phyloP scores from a whole-genome alignment of 306 rosid genomes.

The Cajanus cajan region DNA sequence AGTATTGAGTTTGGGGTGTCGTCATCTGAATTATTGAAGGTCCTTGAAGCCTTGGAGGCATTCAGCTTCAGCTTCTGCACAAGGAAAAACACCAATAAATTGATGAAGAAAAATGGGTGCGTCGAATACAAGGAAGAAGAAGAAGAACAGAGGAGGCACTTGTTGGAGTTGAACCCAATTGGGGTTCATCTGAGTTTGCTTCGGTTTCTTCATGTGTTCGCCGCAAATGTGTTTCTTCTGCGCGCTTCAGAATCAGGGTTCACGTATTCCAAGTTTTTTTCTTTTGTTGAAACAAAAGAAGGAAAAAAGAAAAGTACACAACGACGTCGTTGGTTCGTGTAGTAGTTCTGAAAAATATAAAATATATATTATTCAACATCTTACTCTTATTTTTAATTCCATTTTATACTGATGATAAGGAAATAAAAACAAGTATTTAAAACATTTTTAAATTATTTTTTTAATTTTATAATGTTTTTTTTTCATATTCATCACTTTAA shows the following conservation, averaged over 20 bases:
- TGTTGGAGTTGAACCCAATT: slow-evolving; percentile 85
- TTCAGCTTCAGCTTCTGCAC: slow-evolving; percentile 61
- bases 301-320: neutral
- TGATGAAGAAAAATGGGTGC: neutral
- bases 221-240: slow-evolving; percentile 38
- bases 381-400: neutral
- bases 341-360: neutral
- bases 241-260: slow-evolving; percentile 33
- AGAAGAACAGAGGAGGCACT: slow-evolving; percentile 29
- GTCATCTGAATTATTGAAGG: slow-evolving; percentile 29
- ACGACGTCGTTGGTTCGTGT: slow-evolving; percentile 21
- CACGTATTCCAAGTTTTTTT: neutral
- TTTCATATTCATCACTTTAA: too few relatives aligned
- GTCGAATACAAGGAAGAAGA: neutral
- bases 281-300: neutral
- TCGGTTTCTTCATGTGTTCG: slow-evolving; percentile 48
- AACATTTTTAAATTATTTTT: too few relatives aligned
- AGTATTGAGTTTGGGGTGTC: slow-evolving; percentile 43
- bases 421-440: too few relatives aligned
- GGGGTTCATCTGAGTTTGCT: slow-evolving; percentile 57
- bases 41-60: slow-evolving; percentile 46
- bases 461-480: too few relatives aligned
- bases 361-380: neutral
- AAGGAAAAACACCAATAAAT: slow-evolving; percentile 11
- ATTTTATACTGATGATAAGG: neutral